Percentiles rank a stretch among this genome's conserved stretches.
Conservation (phyloP, 2,329 filamentous ascomycete genomes). For the Penicillium frequentans region DNA sequence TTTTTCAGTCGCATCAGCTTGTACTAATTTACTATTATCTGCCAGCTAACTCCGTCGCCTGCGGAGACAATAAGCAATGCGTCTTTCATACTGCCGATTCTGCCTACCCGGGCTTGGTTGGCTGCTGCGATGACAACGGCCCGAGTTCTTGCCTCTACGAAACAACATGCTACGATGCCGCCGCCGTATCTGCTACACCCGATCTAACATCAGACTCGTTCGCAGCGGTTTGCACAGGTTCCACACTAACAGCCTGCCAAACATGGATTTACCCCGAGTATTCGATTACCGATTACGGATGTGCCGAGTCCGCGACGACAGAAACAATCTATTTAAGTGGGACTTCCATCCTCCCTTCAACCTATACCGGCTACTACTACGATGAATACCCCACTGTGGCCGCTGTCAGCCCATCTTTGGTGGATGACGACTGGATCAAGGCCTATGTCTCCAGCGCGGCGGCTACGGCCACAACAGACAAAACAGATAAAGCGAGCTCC, state of each 20-base stretch:
- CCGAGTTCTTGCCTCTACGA: conserved; percentile 6
- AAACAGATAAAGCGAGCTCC: background rate
- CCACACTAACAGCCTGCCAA: conserved; percentile 1
- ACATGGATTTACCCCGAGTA: conserved; percentile 13
- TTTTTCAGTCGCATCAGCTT: too few relatives aligned
- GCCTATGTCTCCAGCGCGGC: conserved; percentile 1
- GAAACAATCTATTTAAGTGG: conserved; percentile 3
- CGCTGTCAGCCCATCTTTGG: conserved; percentile 1
- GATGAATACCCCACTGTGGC: conserved; percentile 2
- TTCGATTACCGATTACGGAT: conserved; percentile 11
- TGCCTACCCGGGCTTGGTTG: too few relatives aligned
- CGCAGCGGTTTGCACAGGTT: conserved; percentile 4
- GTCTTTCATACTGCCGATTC: too few relatives aligned
- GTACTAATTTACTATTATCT: too few relatives aligned
- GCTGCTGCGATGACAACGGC: background rate
- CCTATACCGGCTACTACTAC: background rate
- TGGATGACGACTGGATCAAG: conserved; percentile 5
- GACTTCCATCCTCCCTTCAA: background rate
- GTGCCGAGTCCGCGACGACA: background rate
- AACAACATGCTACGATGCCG: conserved; percentile 12
- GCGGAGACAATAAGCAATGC: too few relatives aligned
- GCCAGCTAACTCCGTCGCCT: too few relatives aligned
- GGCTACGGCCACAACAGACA: background rate
- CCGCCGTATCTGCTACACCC: conserved; percentile 6
- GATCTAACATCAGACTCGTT: background rate